phyloP scores from a whole-genome alignment of 305 asterid species.

The Solanum chacoense region DNA sequence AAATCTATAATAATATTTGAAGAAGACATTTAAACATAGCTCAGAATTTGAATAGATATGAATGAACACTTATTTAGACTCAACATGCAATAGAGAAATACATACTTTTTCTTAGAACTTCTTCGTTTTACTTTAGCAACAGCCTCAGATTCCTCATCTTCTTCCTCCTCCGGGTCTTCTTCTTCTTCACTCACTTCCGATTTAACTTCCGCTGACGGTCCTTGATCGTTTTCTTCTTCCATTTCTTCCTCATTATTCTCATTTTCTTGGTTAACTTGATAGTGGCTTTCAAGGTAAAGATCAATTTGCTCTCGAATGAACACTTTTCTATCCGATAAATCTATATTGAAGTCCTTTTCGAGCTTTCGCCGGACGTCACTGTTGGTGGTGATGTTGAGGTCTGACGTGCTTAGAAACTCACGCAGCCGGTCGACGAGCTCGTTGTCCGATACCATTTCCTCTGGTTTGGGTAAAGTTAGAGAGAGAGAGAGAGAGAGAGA shows the following conservation, averaged over 20 bases:
- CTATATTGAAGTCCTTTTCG: conserved; percentile 71
- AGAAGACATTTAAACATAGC: not conserved
- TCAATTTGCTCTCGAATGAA: conserved; percentile 80
- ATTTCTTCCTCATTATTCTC: conserved; percentile 19
- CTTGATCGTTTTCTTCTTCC: conserved; percentile 5
- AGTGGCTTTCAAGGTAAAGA: conserved; percentile 41
- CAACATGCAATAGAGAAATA: not conserved
- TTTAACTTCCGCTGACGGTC: not conserved
- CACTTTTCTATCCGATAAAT: conserved; percentile 65
- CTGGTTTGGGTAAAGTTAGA: conserved; percentile 20
- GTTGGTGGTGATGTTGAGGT: conserved; percentile 66
- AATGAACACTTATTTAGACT: not conserved
- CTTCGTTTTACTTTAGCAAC: not conserved
- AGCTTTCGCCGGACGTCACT: conserved; percentile 63
- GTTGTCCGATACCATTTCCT: conserved; percentile 60
- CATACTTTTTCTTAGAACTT: not conserved
- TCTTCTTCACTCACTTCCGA: conserved; percentile 10
- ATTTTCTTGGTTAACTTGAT: conserved; percentile 25
- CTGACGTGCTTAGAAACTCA: conserved; percentile 63
- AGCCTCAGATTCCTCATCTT: not conserved
- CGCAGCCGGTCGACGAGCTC: conserved; percentile 58
- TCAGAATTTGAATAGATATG: not conserved
- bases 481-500: not conserved
- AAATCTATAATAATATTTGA: not conserved
- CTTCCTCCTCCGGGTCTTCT: not conserved